Evolutionary conservation across 345 rosid genomes (phyloP).

Genomic region (Hibiscus syriacus): DNA sequence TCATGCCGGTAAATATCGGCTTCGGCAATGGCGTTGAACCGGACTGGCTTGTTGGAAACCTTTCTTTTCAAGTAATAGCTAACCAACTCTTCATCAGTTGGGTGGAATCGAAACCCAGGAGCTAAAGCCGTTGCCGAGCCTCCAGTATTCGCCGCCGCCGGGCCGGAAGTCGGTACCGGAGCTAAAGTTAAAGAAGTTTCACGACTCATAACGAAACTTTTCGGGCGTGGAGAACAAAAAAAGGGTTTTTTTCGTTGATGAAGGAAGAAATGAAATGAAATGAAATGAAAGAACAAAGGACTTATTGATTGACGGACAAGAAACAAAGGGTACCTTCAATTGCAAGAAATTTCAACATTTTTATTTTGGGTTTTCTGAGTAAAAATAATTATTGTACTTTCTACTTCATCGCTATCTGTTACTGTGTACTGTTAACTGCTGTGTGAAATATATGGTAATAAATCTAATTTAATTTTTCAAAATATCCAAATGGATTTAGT

Average conservation of each 20-base stretch:
- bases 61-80: conserved; percentile 82
- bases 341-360: conserved; percentile 60
- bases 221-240: background rate
- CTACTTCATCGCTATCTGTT: background rate
- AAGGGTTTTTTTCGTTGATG: background rate
- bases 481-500: no score
- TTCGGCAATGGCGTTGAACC: conserved; percentile 62
- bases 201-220: conserved; percentile 22
- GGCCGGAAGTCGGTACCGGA: background rate
- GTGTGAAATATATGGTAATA: background rate
- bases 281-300: background rate
- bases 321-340: conserved; percentile 56
- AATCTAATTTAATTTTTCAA: no score
- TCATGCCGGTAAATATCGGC: conserved; percentile 87
- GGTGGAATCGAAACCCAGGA: conserved; percentile 95
- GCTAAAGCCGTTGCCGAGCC: conserved; percentile 56
- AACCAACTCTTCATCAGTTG: conserved; percentile 84
- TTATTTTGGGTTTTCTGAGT: background rate
- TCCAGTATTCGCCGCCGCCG: conserved; percentile 1
- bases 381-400: background rate
- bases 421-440: background rate
- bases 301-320: conserved; percentile 48
- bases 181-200: conserved; percentile 11
- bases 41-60: conserved; percentile 64
- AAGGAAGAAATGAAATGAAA: background rate